Evolutionary conservation across 2,329 filamentous ascomycete species (phyloP), one percentile per base, ranked within the genome.

Genomic region (Coleophoma cylindrospora): DNA sequence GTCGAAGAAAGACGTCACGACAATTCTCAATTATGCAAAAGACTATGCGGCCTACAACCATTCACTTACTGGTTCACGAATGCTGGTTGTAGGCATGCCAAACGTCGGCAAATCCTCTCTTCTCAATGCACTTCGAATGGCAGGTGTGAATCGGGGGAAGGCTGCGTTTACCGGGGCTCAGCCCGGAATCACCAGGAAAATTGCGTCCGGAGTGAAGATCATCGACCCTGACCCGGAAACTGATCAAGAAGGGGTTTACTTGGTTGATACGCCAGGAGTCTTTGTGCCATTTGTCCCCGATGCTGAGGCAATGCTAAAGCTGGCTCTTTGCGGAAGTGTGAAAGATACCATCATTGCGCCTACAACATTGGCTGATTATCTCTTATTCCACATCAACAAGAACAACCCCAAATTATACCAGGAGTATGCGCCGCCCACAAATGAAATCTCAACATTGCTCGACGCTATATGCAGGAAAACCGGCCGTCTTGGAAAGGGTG

Each of bases 51-150:
- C 62, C n/a, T 64, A 69, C 22, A 66, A 68, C 32, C 74, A 83
- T 59, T 80, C 80, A 19, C 71, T 97, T n/a, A 84, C 88, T 8
- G 91, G 91, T n/a, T 79, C 90, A 58, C 82, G 91, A 45, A 81
- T 91, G 50, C 80, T 99, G 67, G 81, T 97, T 1, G 91, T 97
- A 13, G 94, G 94, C 49, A 96, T 99, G 91, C 94, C 94, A 34
- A 99, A 99, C 65, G 89, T 96, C 0, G 94, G 94, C 34, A 99
- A 99, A 70, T 95, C 89, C 43, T 91, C 91, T 1, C 75, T 99
- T n/a, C 81, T 99, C 40, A 99, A 99, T 67, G 81, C 84, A 14
- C 77, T 97, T 45, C 85, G 94, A 17, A 79, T 76, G 38, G 74
- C 77, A 15, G 89, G 90, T 38, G 78, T 89, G 57, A 70, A 74